Conservation (phyloP, 2,329 filamentous ascomycete genomes). For the Xylariales sp. region DNA sequence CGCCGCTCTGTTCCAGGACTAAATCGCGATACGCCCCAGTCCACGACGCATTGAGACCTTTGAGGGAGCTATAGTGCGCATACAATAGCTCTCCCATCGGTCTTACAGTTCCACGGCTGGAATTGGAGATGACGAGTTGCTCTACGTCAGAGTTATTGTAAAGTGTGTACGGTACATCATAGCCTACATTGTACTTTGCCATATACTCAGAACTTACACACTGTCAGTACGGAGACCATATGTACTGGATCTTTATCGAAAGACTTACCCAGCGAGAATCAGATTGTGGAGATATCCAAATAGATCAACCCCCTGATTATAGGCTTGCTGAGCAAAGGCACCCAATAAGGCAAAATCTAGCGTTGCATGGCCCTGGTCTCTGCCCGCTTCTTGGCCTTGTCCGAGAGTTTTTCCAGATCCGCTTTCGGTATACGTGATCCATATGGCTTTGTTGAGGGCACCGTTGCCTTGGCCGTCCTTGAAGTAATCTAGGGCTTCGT, state of each 20-base stretch:
- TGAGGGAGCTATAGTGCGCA: slow-evolving; percentile 32
- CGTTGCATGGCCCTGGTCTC: slow-evolving; percentile 40
- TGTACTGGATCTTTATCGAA: not conserved
- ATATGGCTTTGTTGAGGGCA: slow-evolving; percentile 20
- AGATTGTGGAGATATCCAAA: slow-evolving; percentile 27
- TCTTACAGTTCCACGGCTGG: slow-evolving; percentile 26
- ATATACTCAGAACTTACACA: slow-evolving; percentile 26
- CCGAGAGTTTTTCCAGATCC: slow-evolving; percentile 24
- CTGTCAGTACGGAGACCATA: not conserved
- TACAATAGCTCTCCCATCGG: slow-evolving; percentile 35
- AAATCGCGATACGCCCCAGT: slow-evolving; percentile 31
- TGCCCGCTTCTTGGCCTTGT: slow-evolving; percentile 36
- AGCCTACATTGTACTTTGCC: slow-evolving; percentile 36
- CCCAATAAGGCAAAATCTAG: slow-evolving; percentile 34
- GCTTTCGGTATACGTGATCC: slow-evolving; percentile 19
- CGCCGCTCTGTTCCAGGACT: slow-evolving; percentile 22
- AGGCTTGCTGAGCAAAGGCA: slow-evolving; percentile 34
- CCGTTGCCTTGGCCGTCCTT: slow-evolving; percentile 33
- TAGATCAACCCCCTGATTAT: slow-evolving; percentile 37
- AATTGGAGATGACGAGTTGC: slow-evolving; percentile 26
- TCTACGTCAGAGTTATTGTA: slow-evolving; percentile 32
- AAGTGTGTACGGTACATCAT: slow-evolving; percentile 35
- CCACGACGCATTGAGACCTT: slow-evolving; percentile 30
- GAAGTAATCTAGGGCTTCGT: slow-evolving; percentile 34
- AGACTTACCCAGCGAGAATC: slow-evolving; percentile 21